A percentile compares a stretch with the other conserved stretches of the same genome.
These are phyloP conservation scores for Corylus americana DNA, from an alignment of 306 rosid species.

Conservation along the genomic window DNA sequence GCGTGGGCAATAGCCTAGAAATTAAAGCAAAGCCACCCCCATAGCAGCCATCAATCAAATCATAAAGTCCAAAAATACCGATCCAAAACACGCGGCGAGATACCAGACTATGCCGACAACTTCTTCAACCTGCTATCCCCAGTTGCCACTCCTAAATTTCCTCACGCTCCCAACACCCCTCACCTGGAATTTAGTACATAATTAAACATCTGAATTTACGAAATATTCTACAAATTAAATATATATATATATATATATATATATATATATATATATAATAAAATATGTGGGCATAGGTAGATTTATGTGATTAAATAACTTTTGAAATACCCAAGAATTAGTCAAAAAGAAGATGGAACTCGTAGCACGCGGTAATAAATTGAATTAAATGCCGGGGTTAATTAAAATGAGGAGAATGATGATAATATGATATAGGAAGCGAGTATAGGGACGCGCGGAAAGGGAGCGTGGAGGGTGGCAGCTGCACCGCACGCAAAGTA, in stretches of 20 bases:
- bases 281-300: too few species aligned
- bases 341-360: neutral
- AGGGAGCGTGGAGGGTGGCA: neutral
- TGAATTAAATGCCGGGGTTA: neutral
- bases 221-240: too few species aligned
- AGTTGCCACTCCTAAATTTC: neutral
- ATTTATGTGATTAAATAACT: too few species aligned
- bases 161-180: neutral
- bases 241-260: too few species aligned
- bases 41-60: neutral
- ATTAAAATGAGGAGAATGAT: too few species aligned
- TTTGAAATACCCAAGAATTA: too few species aligned
- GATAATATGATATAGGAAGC: too few species aligned
- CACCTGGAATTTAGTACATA: neutral
- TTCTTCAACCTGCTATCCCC: slow-evolving; percentile 18
- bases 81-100: slow-evolving; percentile 33
- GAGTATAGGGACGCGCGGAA: neutral
- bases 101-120: slow-evolving; percentile 30
- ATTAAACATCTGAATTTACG: too few species aligned
- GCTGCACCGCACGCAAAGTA: slow-evolving; percentile 28
- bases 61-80: neutral
- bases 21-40: slow-evolving; percentile 7
- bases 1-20: neutral
- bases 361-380: neutral
- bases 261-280: too few species aligned